Evolutionary conservation across 2,329 filamentous ascomycete species (phyloP).

Genomic region (Sporothrix mexicana): DNA sequence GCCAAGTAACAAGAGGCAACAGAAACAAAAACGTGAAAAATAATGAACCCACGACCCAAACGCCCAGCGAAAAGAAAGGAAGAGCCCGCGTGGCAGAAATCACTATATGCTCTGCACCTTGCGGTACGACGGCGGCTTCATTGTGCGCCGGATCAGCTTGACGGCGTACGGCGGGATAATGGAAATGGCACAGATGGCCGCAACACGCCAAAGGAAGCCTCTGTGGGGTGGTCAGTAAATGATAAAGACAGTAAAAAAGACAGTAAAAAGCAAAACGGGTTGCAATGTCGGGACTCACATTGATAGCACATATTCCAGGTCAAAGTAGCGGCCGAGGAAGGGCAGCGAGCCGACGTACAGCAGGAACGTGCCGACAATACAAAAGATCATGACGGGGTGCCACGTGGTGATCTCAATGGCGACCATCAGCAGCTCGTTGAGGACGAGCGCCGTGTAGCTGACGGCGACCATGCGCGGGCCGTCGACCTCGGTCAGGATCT

Average conservation of each 20-base stretch:
- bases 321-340: constrained; percentile 88
- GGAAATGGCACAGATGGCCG: constrained; percentile 78
- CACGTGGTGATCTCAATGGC: constrained; percentile 95
- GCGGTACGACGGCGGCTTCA: constrained; percentile 91
- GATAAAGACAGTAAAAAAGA: not conserved
- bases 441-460: constrained; percentile 86
- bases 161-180: constrained; percentile 85
- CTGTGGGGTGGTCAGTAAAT: constrained; percentile 47
- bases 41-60: not conserved
- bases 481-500: constrained; percentile 82
- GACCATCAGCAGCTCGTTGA: constrained; percentile 98
- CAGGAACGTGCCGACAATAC: constrained; percentile 79
- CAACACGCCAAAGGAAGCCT: constrained; percentile 87
- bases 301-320: constrained; percentile 77
- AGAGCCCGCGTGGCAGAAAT: not conserved
- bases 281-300: constrained; percentile 53
- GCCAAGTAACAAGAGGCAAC: constrained; percentile 5
- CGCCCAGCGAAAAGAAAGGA: not conserved
- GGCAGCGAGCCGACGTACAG: constrained; percentile 84
- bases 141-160: constrained; percentile 81
- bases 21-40: not conserved
- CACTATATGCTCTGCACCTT: constrained; percentile 78
- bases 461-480: constrained; percentile 82
- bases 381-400: constrained; percentile 90
- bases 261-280: not conserved